Conservation (phyloP, 2,329 filamentous ascomycete species). For the Orbilia javanica region DNA sequence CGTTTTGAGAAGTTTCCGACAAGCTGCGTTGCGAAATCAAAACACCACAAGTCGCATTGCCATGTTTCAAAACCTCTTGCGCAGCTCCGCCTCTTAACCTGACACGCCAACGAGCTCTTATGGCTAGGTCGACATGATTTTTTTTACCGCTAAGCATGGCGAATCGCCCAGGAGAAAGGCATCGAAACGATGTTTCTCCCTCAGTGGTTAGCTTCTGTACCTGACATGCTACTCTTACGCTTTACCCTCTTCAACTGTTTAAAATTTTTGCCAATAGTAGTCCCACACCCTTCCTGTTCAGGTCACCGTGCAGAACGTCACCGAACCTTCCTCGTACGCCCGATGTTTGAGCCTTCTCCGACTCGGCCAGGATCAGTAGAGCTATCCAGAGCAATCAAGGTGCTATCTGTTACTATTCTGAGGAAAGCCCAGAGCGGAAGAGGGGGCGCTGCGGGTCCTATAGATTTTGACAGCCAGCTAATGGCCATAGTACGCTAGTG, state of each 20-base stretch:
- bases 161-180: slow-evolving; percentile 46
- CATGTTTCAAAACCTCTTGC: slow-evolving; percentile 52
- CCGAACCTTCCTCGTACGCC: slow-evolving; percentile 31
- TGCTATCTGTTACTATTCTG: slow-evolving; percentile 51
- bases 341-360: slow-evolving; percentile 36
- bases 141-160: slow-evolving; percentile 35
- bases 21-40: slow-evolving; percentile 37
- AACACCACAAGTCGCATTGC: slow-evolving; percentile 56
- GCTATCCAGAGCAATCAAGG: slow-evolving; percentile 23
- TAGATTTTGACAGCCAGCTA: neutral
- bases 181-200: slow-evolving; percentile 54
- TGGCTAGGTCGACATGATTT: neutral
- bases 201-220: slow-evolving; percentile 19
- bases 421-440: slow-evolving; percentile 27
- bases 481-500: slow-evolving; percentile 6
- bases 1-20: slow-evolving; percentile 25
- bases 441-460: slow-evolving; percentile 6
- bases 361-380: slow-evolving; percentile 23
- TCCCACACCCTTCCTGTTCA: slow-evolving; percentile 12
- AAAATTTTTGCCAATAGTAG: slow-evolving; percentile 9
- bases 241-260: slow-evolving; percentile 10
- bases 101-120: slow-evolving; percentile 33
- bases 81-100: slow-evolving; percentile 43
- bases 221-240: slow-evolving; percentile 7
- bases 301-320: slow-evolving; percentile 26